Conservation (phyloP, 2,329 filamentous ascomycete species). For the Aspergillus pseudotamarii region DNA sequence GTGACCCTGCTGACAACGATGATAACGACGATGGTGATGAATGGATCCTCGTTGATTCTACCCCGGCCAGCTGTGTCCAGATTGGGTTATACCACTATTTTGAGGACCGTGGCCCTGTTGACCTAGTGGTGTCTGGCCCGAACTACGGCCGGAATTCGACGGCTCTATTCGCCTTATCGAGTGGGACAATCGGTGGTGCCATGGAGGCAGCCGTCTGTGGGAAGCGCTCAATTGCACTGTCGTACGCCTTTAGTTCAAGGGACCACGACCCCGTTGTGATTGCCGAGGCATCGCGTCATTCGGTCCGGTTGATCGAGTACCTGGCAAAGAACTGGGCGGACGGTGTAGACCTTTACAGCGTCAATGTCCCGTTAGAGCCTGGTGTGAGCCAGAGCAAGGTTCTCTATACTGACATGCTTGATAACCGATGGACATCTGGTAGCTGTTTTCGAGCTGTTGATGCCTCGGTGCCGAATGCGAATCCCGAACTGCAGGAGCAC, state of each 20-base stretch:
- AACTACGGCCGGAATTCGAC: conserved; percentile 85
- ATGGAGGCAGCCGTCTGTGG: conserved; percentile 75
- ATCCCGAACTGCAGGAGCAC: conserved; percentile 69
- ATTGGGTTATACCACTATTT: conserved; percentile 83
- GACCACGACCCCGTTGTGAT: conserved; percentile 85
- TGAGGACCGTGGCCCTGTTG: conserved; percentile 68
- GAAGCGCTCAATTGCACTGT: conserved; percentile 75
- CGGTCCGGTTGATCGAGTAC: conserved; percentile 76
- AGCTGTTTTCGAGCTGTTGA: conserved; percentile 84
- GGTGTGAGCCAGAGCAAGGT: conserved; percentile 72
- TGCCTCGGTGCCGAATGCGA: conserved; percentile 61
- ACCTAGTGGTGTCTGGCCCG: conserved; percentile 77
- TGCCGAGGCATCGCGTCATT: conserved; percentile 71
- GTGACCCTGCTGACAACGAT: conserved; percentile 55
- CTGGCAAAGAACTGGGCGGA: conserved; percentile 73
- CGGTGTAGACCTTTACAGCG: conserved; percentile 80
- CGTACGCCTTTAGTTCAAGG: conserved; percentile 84
- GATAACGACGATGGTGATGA: conserved; percentile 63
- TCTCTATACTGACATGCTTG: conserved; percentile 81
- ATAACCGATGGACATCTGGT: conserved; percentile 86
- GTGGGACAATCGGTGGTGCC: conserved; percentile 75
- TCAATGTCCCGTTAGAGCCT: conserved; percentile 86
- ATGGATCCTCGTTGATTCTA: conserved; percentile 81
- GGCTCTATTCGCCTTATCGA: conserved; percentile 75
- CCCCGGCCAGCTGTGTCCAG: conserved; percentile 78